Base-by-base conservation (phyloP, 2,329 filamentous ascomycete species). In the Nemania sp. region DNA sequence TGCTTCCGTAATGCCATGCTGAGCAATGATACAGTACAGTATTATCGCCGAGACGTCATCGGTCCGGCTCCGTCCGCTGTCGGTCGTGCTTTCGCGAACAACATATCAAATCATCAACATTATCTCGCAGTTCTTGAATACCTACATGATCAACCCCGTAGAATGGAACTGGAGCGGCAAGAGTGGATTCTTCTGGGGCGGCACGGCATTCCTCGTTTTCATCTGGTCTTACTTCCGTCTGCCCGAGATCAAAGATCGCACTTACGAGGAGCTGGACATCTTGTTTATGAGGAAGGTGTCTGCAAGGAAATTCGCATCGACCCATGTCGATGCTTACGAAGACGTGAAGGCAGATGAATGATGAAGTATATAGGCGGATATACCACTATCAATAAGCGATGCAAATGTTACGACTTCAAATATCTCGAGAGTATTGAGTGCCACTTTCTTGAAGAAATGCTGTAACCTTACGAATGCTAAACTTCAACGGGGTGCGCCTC, bases 241-340 rank as follows among this genome's bases (percentile, higher is more conserved):
- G 6, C 79, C 78, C 5, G 81, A 83, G 65, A 76, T 78, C 0
- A 77, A 76, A 36, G 76, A 73, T 2, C 72, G 77, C 19, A 78
- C 77, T 0, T 77, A 80, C 40, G 78, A 79, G 59, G 79, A 83
- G 66, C 70, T 83, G 1, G 80, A 82, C 48, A 69, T 77, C 9
- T 62, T 84, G 36, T 83, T 83, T 63, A 72, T 75, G 36, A 67
- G 67, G n/a, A 65, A 62, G 30, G 66, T 73, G 3, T 56, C 71
- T 2, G 73, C 75, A 2, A 68, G 75, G 6, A 69, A 75, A 28
- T 78, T 75, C 48, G 54, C 68, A 1, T 59, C 48, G 22, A 69
- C 67, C 1, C 65, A 70, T 6, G 71, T 74, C 1, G 68, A 73
- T 41, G 49, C 63, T 1, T 68, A 68, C 26, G 62, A 61, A 28